phyloP scores from a whole-genome alignment of 257 asterid species.

The Solanum dulcamara region DNA sequence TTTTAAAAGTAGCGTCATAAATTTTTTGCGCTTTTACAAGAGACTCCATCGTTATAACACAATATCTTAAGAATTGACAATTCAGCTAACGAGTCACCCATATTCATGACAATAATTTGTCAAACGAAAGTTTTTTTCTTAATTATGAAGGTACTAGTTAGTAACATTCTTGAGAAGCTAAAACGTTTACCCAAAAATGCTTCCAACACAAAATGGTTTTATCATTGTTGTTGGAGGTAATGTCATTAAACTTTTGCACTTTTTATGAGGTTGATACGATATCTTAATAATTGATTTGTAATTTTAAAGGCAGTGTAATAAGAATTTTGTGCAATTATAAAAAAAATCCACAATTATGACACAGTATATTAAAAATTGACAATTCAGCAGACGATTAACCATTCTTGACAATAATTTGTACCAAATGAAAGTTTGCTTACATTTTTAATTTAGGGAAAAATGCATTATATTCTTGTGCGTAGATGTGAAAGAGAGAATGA shows the following conservation, averaged over 20 bases:
- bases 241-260: not conserved
- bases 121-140: not conserved
- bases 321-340: not conserved
- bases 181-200: not conserved
- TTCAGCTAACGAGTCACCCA: not conserved
- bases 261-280: not conserved
- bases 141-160: too few relatives aligned
- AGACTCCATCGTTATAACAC: not conserved
- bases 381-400: not conserved
- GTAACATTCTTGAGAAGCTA: not conserved
- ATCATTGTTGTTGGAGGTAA: too few relatives aligned
- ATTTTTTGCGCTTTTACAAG: fast-evolving
- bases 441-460: not conserved
- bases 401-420: not conserved
- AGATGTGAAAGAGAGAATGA: not conserved
- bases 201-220: not conserved
- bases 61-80: not conserved
- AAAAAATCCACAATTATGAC: not conserved
- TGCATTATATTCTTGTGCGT: not conserved
- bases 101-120: not conserved
- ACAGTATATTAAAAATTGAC: not conserved
- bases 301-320: not conserved
- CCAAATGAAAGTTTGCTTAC: not conserved
- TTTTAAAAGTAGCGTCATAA: not conserved
- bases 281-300: not conserved